Base-by-base conservation (phyloP, 2,329 filamentous ascomycete species). In the Colletotrichum sp. region DNA sequence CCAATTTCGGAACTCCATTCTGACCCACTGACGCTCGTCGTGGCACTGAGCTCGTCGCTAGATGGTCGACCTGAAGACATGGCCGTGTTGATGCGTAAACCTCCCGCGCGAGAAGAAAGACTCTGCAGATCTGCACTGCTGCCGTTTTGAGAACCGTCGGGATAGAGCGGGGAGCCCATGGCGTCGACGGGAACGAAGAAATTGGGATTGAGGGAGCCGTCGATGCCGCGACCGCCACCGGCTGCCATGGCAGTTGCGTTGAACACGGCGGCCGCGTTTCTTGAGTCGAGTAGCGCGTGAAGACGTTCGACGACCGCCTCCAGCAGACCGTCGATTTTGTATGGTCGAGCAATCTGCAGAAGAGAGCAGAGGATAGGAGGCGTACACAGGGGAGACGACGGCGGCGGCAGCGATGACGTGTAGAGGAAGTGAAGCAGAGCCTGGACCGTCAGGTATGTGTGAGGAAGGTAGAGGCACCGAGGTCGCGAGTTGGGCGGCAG, bases 171-270 rank as follows among this genome's bases (percentile, higher is more conserved):
- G 52, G 83, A 83, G 26, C 79, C 81, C 15, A 88, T 81, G 2
- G 83, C 84, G 43, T 90, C 89, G 28, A 87, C 79, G 8, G 88
- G 85, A 8, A 91, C 88, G 79, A 90, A 92, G 82, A 89, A 92
- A 80, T 93, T 92, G 73, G 92, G 92, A 79, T 92, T 92, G 34
- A 92, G 84, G 2, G 87, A 88, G 48, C 89, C 95, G 69, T 94
- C 93, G 32, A 96, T 95, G 64, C 95, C 94, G 64, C 96, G 92
- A 1, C 97, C 97, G 30, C 97, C 96, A 13, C 97, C 97, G 2
- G 97, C 97, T 1, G 96, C 97, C 97, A 98, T 98, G 69, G 97
- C 97, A 0, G 96, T 97, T 1, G 97, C 97, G 79, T 99, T 99
- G 88, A 99, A 99, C 0, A 99, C 96, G 8, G 97, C 97, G 0